phyloP scores from a whole-genome alignment of 306 rosid genomes.

The Inga oerstediana region DNA sequence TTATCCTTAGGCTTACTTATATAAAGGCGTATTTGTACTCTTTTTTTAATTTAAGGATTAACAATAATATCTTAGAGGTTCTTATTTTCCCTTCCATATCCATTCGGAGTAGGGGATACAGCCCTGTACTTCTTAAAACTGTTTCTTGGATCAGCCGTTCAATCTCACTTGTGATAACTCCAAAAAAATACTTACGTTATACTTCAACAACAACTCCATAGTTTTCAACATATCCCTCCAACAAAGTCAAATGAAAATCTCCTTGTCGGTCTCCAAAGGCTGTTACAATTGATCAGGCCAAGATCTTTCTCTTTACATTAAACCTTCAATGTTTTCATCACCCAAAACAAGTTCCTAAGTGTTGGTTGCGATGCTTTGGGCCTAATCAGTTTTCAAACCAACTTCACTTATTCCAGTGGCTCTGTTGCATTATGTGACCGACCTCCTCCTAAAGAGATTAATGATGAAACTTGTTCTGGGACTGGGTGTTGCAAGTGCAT shows the following conservation, averaged over 20 bases:
- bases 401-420: background rate
- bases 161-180: slow-evolving; percentile 4
- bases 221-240: slow-evolving; percentile 3
- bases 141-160: background rate
- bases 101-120: background rate
- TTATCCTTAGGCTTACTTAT: too few relatives aligned
- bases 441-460: background rate
- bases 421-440: background rate
- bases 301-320: background rate
- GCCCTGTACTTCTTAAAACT: too few relatives aligned
- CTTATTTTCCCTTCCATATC: background rate
- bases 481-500: background rate
- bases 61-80: too few relatives aligned
- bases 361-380: slow-evolving; percentile 11
- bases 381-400: background rate
- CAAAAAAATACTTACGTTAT: background rate
- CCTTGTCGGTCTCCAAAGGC: background rate
- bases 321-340: background rate
- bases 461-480: background rate
- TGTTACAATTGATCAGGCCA: background rate
- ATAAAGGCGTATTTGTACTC: too few relatives aligned
- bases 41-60: too few relatives aligned
- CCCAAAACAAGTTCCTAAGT: background rate
- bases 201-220: background rate
- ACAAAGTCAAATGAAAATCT: background rate